These are phyloP conservation scores for Collariella sp. DNA, from an alignment of 495 filamentous ascomycete genomes.

Conservation along the genomic window DNA sequence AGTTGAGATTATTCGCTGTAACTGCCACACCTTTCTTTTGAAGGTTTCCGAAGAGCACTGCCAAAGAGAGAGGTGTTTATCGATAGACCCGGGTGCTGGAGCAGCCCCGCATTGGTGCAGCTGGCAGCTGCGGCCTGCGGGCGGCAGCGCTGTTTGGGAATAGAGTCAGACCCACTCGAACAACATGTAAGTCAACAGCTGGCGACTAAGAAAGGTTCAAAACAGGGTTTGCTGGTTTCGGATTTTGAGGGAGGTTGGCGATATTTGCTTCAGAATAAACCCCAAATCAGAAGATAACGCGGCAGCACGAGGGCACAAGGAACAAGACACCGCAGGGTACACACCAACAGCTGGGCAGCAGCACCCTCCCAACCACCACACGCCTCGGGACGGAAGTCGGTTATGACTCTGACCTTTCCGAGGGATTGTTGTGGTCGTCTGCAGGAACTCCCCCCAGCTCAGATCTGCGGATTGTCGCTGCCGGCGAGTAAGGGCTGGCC, in stretches of 20 bases:
- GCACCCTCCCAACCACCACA: no score
- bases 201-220: not conserved
- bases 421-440: not conserved
- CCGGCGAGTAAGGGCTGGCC: not conserved
- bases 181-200: not conserved
- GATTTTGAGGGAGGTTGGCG: no score
- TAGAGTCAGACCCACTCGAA: constrained; percentile 2
- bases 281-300: no score
- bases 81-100: not conserved
- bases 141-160: not conserved
- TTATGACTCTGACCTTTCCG: not conserved
- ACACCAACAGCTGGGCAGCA: no score
- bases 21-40: no score
- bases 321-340: no score
- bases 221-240: no score
- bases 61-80: not conserved
- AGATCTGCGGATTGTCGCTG: not conserved
- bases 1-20: no score
- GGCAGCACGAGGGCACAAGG: no score
- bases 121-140: not conserved
- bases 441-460: constrained; percentile 3
- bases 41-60: no score
- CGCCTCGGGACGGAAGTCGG: no score
- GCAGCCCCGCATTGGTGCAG: constrained; percentile 4
- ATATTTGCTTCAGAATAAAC: no score